Base-by-base conservation (phyloP, 768 basidiomycete species). In the Postia placenta region DNA sequence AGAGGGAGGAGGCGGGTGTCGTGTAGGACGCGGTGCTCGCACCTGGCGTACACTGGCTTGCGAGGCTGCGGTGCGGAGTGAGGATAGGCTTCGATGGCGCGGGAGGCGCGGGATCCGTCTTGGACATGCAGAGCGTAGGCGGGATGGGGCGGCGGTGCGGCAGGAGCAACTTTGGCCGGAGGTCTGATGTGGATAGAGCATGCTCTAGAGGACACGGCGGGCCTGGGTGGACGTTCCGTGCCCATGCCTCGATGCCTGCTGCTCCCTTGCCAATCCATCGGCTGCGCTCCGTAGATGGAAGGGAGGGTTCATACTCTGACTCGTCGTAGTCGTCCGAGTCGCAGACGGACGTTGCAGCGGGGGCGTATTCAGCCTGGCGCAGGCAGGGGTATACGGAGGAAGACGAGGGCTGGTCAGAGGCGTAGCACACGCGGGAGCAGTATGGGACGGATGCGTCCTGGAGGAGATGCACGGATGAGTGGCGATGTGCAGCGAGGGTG, bases 391-490 rank as follows among this genome's bases (percentile, higher is more conserved):
- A 42, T 33, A 26, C 38, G 38, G 49, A 15, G 30, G 37, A 45
- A 25, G 61, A 22, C 19, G 53, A 48, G 11, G 58, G 51, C 42
- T 68, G 64, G 35, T 65, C 67, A 44, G 69, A 63, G 19, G 60
- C 62, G 40, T 62, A 56, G 48, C 69, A 68, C 58, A 74, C 74
- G 14, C 68, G 62, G 0, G 81, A 82, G 67, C 84, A 85, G 65
- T 82, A 85, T 3, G 71, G 67, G 5, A 64, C 64, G 1, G 61
- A 51, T 3, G 64, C 61, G 24, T 56, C 63, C 63, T 68, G 76
- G 42, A 52, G 49, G 41, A 47, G 47, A 47, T 47, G 50, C 23
- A 7, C n/a, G 40, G n/a, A 60, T 53, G 57, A 64, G 61, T 50
- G 54, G 28, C 9, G n/a, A 36, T 36, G 45, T 33, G 25, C 27